phyloP scores from a whole-genome alignment of 2,329 filamentous ascomycete genomes.

The Orbilia quercus region DNA sequence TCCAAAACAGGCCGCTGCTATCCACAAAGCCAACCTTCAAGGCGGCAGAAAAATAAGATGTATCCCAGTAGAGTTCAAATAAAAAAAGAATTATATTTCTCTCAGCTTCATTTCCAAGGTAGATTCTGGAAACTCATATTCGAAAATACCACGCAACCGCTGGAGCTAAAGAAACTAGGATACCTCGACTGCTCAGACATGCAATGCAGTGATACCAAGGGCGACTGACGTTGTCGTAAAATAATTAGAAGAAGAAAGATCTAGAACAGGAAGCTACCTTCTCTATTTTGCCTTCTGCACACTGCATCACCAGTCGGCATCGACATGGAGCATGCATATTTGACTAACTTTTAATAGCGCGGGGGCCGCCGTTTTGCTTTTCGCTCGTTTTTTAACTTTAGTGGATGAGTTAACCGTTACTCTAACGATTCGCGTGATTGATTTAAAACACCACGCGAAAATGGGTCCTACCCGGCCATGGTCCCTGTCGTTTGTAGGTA shows the following conservation, averaged over 20 bases:
- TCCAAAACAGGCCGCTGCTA: constrained; percentile 51
- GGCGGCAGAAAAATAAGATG: constrained; percentile 22
- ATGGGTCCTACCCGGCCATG: constrained; percentile 10
- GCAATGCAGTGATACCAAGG: constrained; percentile 49
- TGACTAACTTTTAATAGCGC: constrained; percentile 6
- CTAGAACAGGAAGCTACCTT: constrained; percentile 52
- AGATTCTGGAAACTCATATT: constrained; percentile 41
- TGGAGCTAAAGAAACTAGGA: constrained; percentile 20
- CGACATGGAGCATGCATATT: constrained; percentile 27
- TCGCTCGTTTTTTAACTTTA: constrained; percentile 28
- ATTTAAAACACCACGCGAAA: constrained; percentile 38
- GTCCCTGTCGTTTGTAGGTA: constrained; percentile 20
- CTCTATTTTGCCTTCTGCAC: constrained; percentile 16
- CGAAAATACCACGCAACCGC: constrained; percentile 1
- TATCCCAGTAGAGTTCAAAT: constrained; percentile 31
- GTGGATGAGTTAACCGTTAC: constrained; percentile 49
- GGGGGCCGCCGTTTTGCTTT: constrained; percentile 36
- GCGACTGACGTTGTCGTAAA: constrained; percentile 36
- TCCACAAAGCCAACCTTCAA: constrained; percentile 21
- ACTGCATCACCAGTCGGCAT: constrained; percentile 26
- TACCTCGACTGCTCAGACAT: constrained; percentile 1
- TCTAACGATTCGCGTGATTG: constrained; percentile 56
- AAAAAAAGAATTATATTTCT: constrained; percentile 56
- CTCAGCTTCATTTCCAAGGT: constrained; percentile 31
- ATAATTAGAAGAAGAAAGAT: constrained; percentile 21